Percentiles rank a stretch among this genome's conserved stretches.
These are phyloP conservation scores for Golubevia sp. DNA, from an alignment of 1,284 basidiomycete genomes.

Conservation along the genomic window DNA sequence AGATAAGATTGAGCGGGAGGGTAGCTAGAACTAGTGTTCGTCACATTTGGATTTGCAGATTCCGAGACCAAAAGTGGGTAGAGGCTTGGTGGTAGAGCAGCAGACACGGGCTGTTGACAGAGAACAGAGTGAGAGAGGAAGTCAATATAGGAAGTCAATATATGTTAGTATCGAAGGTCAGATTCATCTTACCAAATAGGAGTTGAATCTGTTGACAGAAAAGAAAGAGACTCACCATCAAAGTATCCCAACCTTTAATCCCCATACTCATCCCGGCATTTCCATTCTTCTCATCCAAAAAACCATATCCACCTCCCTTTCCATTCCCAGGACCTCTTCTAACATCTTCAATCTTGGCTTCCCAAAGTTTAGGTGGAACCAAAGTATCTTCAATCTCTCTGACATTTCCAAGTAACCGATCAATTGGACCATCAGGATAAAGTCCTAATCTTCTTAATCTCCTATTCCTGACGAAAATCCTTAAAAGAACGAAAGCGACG, in stretches of 20 bases:
- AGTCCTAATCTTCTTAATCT: constrained; percentile 40
- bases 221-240: constrained; percentile 12
- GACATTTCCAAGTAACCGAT: constrained; percentile 27
- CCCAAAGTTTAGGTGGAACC: constrained; percentile 40
- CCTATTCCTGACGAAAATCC: constrained; percentile 48
- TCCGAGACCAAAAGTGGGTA: not conserved
- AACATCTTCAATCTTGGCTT: constrained; percentile 36
- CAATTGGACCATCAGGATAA: constrained; percentile 31
- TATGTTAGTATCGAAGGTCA: not conserved
- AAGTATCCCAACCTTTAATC: constrained; percentile 5
- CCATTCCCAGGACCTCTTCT: not conserved
- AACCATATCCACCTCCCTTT: constrained; percentile 2
- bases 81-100: constrained; percentile 5
- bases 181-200: no score
- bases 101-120: constrained; percentile 6
- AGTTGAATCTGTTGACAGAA: no score
- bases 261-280: not conserved
- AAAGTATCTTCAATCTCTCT: constrained; percentile 41
- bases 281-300: constrained; percentile 10
- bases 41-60: not conserved
- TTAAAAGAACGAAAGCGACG: constrained; percentile 46
- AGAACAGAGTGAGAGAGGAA: not conserved
- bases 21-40: not conserved
- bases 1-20: not conserved
- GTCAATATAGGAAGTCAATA: no score